Percentiles rank a stretch among this genome's conserved stretches.
Evolutionary conservation across 1,284 basidiomycete species (phyloP).

Genomic region (Phenoliferia sp.): DNA sequence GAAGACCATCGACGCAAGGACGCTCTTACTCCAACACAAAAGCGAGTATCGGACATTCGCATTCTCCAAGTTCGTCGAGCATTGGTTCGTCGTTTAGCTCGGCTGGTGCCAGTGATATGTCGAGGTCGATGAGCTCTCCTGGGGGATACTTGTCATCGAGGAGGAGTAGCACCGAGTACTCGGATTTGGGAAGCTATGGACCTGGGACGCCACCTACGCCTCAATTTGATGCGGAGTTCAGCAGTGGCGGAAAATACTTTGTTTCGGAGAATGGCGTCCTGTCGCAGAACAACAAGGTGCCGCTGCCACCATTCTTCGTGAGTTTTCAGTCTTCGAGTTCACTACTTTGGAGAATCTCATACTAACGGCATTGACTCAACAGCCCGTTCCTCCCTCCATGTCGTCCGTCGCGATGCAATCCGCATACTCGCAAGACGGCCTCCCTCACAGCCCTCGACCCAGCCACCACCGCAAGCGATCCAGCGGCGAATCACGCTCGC

Average conservation of each 20-base stretch:
- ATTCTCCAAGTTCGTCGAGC: conserved; percentile 30
- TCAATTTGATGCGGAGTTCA: background rate
- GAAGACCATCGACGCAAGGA: conserved; percentile 2
- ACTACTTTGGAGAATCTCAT: background rate
- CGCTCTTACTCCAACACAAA: conserved; percentile 7
- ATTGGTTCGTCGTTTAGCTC: conserved; percentile 25
- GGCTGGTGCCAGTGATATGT: conserved; percentile 12
- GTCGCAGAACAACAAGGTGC: conserved; percentile 20
- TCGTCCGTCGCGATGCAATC: conserved; percentile 7
- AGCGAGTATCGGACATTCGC: conserved; percentile 13
- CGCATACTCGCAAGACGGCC: conserved; percentile 23
- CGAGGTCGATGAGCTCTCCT: conserved; percentile 6
- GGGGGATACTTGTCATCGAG: conserved; percentile 4
- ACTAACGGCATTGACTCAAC: background rate
- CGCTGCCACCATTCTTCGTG: conserved; percentile 27
- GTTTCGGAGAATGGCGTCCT: conserved; percentile 9
- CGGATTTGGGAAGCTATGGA: conserved; percentile 16
- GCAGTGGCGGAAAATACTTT: conserved; percentile 8
- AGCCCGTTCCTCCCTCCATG: conserved; percentile 29
- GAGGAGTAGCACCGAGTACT: conserved; percentile 20
- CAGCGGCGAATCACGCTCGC: conserved; percentile 11
- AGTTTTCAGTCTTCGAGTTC: background rate
- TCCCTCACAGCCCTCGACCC: conserved; percentile 12
- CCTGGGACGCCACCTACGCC: conserved; percentile 28
- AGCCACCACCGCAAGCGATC: background rate